Evolutionary conservation across 2,329 filamentous ascomycete species (phyloP).

Genomic region (Fusarium tjaetaba): DNA sequence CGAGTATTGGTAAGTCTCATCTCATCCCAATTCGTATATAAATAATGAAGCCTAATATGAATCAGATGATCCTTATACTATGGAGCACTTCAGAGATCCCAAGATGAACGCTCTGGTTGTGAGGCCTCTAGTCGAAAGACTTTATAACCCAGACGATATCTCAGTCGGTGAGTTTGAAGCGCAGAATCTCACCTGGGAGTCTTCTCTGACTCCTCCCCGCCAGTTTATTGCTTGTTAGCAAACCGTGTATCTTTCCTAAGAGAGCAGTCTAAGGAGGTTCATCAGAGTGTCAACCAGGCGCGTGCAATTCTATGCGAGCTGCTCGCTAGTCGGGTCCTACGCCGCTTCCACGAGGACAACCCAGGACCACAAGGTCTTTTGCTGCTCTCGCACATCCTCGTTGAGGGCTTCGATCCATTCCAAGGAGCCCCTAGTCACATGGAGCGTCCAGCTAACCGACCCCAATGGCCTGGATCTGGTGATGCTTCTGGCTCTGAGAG

Average conservation of each 20-base stretch:
- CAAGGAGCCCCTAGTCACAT: slow-evolving; percentile 73
- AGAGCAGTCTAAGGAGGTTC: slow-evolving; percentile 71
- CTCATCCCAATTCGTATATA: background rate
- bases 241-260: slow-evolving; percentile 76
- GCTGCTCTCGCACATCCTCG: slow-evolving; percentile 73
- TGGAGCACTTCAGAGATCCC: slow-evolving; percentile 73
- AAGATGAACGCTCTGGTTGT: slow-evolving; percentile 74
- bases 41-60: slow-evolving; percentile 7
- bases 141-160: slow-evolving; percentile 72
- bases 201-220: background rate
- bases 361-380: slow-evolving; percentile 70
- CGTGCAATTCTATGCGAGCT: slow-evolving; percentile 76
- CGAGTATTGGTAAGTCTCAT: slow-evolving; percentile 40
- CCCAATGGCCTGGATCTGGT: slow-evolving; percentile 52
- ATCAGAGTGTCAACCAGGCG: slow-evolving; percentile 75
- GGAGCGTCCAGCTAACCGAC: slow-evolving; percentile 56
- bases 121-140: slow-evolving; percentile 73
- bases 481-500: slow-evolving; percentile 55
- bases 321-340: slow-evolving; percentile 72
- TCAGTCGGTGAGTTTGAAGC: slow-evolving; percentile 62
- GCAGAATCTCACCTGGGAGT: background rate
- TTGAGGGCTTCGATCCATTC: slow-evolving; percentile 77
- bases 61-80: slow-evolving; percentile 54
- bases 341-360: slow-evolving; percentile 75
- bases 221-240: slow-evolving; percentile 76